Evolutionary conservation across 2,329 filamentous ascomycete species (phyloP).

Genomic region (Nemania sp.): DNA sequence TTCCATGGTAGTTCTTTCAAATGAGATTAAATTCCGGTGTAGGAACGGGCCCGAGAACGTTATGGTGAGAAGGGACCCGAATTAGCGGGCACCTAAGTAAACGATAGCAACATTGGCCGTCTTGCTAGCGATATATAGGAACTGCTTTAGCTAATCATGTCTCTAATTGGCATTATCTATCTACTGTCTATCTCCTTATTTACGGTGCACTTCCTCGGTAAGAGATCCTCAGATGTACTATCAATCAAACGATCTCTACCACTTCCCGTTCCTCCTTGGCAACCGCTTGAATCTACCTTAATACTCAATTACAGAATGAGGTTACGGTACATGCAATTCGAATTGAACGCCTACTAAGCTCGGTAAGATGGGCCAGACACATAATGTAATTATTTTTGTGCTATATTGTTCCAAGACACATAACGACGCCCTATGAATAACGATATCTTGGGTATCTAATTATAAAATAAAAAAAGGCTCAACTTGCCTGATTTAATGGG

Average conservation of each 20-base stretch:
- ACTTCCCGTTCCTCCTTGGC: background rate
- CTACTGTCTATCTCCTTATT: too few relatives aligned
- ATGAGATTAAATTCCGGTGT: too few relatives aligned
- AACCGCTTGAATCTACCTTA: background rate
- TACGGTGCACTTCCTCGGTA: too few relatives aligned
- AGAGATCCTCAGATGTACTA: too few relatives aligned
- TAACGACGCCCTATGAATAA: background rate
- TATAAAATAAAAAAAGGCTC: background rate
- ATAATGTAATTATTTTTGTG: background rate
- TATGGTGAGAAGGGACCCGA: too few relatives aligned
- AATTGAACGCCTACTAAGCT: too few relatives aligned
- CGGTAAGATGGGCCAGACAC: too few relatives aligned
- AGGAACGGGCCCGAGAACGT: too few relatives aligned
- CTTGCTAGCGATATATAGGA: background rate
- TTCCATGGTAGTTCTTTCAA: too few relatives aligned
- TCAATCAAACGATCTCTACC: background rate
- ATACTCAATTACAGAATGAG: background rate
- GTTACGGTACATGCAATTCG: background rate
- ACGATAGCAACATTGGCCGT: background rate
- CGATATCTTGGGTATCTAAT: background rate
- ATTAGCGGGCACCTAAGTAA: too few relatives aligned
- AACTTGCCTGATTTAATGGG: background rate
- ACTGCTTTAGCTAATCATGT: background rate
- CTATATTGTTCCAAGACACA: background rate
- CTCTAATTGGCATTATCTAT: too few relatives aligned